Base-by-base conservation (phyloP, 441 rosid genomes). In the Aquilaria agallochum region DNA sequence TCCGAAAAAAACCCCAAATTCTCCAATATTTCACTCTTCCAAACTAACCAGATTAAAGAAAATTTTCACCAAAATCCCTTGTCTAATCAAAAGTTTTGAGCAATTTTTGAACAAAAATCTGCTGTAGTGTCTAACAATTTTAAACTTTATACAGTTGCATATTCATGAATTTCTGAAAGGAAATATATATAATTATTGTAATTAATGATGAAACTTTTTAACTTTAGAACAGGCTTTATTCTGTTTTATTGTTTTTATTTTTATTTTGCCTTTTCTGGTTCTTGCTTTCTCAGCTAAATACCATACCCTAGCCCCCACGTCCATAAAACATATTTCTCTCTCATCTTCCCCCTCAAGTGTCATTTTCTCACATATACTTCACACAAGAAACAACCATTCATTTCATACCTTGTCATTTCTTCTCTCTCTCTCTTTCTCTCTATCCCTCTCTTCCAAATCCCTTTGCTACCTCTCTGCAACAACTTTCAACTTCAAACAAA, bases 301-400 rank as follows among this genome's bases (percentile, higher is more conserved):
- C 57, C 72, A 64, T 78, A 61, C 77, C 55, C 47, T 36, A 63
- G 45, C 64, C 56, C 81, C 80, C 83, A 78, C 75, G 85, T 74
- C 86, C 90, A 78, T 81, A 78, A 81, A 88, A 81, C 51, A 56
- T 55, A 70, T 36, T 62, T 46, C 59, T 68, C 65, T 55, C 45
- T 59, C 71, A 50, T 64, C 51, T 59, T 53, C 50, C 59, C 80
- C 70, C 75, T 82, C 88, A 78, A 93, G 90, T 93, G 97, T 93
- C 98, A 87, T 83, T 90, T 87, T 93, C 98, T 88, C 88, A 74
- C 92, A 84, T 82, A 92, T 81, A 85, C 93, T 81, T 92, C 95
- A 87, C 86, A 81, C 82, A 88, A 82, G 87, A 83, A 92, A 87
- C 84, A 86, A 60, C 87, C 91, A 81, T 83, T 85, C 87, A 76